phyloP scores from a whole-genome alignment of 1,284 basidiomycete genomes.

The Dichomitus squalens region DNA sequence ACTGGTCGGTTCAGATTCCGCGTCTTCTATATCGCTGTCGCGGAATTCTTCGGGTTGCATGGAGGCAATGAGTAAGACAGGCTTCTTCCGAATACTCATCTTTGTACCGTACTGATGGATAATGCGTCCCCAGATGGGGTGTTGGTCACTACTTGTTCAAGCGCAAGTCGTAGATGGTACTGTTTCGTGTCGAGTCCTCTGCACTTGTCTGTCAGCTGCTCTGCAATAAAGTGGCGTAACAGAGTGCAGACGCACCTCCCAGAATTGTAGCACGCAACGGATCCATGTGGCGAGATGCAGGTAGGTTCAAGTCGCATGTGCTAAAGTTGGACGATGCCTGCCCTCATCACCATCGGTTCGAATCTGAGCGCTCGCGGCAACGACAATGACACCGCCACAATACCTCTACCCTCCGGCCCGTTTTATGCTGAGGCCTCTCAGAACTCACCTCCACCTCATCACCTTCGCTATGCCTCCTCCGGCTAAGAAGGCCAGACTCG shows the following conservation, averaged over 20 bases:
- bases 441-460: neutral
- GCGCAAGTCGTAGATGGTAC: slow-evolving; percentile 29
- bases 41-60: slow-evolving; percentile 73
- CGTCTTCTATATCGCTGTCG: slow-evolving; percentile 78
- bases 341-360: neutral
- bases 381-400: neutral
- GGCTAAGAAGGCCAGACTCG: neutral
- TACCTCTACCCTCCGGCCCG: neutral
- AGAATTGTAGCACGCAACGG: neutral
- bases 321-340: neutral
- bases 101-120: neutral
- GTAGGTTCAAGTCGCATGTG: neutral
- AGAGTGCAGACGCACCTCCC: neutral
- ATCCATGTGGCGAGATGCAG: neutral
- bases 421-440: neutral
- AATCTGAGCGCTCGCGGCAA: neutral
- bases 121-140: slow-evolving; percentile 44
- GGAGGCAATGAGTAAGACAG: slow-evolving; percentile 61
- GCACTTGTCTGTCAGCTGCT: neutral
- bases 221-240: neutral
- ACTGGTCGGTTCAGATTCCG: slow-evolving; percentile 50
- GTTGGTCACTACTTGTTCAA: slow-evolving; percentile 57
- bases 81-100: neutral
- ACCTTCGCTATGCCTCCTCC: neutral
- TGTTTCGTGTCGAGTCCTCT: neutral